Evolutionary conservation across 208 protist species (phyloP).

Genomic region (Crithidia fasciculata): DNA sequence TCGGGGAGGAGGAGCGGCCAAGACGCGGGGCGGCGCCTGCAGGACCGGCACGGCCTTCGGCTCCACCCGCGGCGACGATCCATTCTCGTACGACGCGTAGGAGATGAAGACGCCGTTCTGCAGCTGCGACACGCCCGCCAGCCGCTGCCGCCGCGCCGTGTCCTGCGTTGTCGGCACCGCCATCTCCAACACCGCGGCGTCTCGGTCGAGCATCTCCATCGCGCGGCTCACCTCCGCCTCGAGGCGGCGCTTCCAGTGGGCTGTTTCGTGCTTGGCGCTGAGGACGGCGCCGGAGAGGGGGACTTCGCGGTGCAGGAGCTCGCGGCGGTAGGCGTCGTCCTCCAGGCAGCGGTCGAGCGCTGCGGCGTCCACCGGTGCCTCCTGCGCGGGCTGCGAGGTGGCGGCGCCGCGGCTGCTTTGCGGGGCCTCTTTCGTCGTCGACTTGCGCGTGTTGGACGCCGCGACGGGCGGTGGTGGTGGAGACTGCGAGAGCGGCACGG

Average conservation of each 20-base stretch:
- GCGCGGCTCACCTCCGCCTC: conserved; percentile 51
- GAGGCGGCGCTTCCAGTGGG: conserved; percentile 49
- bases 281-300: conserved; percentile 53
- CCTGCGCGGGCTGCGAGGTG: background rate
- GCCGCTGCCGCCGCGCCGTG: background rate
- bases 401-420: background rate
- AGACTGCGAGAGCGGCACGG: no score
- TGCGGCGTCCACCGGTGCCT: background rate
- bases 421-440: no score
- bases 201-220: conserved; percentile 61
- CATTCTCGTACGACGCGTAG: conserved; percentile 33
- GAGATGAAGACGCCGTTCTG: conserved; percentile 31
- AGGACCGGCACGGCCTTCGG: conserved; percentile 3
- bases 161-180: background rate
- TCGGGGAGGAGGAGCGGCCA: background rate
- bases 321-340: conserved; percentile 36
- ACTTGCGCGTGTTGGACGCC: no score
- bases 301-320: conserved; percentile 35
- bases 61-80: background rate
- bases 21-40: conserved; percentile 3
- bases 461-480: no score
- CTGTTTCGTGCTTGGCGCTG: conserved; percentile 29
- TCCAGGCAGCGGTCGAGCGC: conserved; percentile 6
- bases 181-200: conserved; percentile 27
- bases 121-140: background rate